Conservation (phyloP, 192 early-diverging fungal genomes). For the Haplosporangium gracile region DNA sequence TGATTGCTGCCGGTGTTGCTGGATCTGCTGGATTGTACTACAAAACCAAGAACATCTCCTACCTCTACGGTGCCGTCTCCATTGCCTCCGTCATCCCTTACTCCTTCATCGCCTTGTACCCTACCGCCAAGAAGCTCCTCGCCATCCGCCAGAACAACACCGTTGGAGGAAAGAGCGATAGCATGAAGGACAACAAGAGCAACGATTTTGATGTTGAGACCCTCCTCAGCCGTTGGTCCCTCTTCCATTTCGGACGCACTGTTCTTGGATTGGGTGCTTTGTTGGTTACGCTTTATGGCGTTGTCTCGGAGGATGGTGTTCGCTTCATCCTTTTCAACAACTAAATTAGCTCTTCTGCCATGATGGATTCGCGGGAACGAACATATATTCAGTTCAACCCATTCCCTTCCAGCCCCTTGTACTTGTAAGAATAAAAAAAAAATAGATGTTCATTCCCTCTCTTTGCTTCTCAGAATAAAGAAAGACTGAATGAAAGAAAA, state of each 20-base stretch:
- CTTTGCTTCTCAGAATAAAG: not conserved
- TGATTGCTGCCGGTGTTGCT: conserved; percentile 6
- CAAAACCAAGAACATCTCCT: conserved; percentile 48
- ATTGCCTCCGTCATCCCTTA: conserved; percentile 28
- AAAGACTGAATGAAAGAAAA: not conserved
- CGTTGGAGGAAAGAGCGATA: conserved; percentile 32
- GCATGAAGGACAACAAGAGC: conserved; percentile 38
- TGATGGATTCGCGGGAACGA: not conserved
- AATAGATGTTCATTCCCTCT: not conserved
- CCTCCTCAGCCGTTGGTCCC: conserved; percentile 33
- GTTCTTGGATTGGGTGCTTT: conserved; percentile 24
- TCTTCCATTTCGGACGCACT: conserved; percentile 24
- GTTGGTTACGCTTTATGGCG: conserved; percentile 17
- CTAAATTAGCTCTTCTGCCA: not conserved
- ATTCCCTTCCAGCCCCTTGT: not conserved
- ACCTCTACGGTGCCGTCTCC: conserved; percentile 31
- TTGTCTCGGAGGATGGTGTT: conserved; percentile 28
- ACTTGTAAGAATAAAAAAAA: not conserved
- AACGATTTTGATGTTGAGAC: conserved; percentile 23
- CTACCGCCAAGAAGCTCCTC: conserved; percentile 36
- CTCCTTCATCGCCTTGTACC: conserved; percentile 9
- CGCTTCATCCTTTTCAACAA: conserved; percentile 38
- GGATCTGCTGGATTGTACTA: conserved; percentile 34
- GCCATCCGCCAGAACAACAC: conserved; percentile 45
- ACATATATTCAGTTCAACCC: not conserved